phyloP scores from a whole-genome alignment of 2,329 filamentous ascomycete genomes.

The Hypoxylon sp. region DNA sequence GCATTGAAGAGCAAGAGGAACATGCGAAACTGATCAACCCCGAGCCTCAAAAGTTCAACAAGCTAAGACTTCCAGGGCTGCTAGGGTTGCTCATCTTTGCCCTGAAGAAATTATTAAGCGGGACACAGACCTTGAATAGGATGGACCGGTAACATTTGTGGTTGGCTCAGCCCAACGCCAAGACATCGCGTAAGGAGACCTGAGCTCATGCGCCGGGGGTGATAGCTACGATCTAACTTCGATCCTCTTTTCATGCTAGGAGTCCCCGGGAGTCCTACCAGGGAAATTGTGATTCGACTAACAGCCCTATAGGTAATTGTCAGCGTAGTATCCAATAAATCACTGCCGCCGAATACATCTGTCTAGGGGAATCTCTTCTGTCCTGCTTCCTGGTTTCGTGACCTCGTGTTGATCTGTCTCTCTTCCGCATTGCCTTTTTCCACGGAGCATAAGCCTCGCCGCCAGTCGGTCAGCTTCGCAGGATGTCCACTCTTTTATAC shows the following conservation, averaged over 20 bases:
- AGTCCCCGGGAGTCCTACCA: neutral
- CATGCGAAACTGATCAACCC: neutral
- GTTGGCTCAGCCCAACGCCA: conserved; percentile 16
- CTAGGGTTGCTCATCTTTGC: conserved; percentile 3
- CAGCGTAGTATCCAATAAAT: conserved; percentile 10
- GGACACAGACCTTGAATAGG: neutral
- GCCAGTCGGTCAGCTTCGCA: conserved; percentile 11
- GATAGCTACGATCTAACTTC: neutral
- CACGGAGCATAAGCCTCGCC: conserved; percentile 6
- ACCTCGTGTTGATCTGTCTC: conserved; percentile 7
- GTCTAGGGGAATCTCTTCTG: neutral
- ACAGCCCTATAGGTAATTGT: conserved; percentile 6
- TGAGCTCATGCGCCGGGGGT: conserved; percentile 12
- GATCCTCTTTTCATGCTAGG: neutral
- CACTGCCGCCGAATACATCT: conserved; percentile 3
- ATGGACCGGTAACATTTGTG: neutral
- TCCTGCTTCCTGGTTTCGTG: neutral
- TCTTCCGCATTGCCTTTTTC: conserved; percentile 13
- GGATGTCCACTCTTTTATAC: conserved; percentile 26
- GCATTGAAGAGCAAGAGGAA: neutral
- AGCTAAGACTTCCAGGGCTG: neutral
- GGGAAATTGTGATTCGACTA: conserved; percentile 6
- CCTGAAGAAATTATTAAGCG: neutral
- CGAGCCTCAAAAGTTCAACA: neutral
- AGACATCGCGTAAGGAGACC: conserved; percentile 2